Conservation (phyloP, 2,329 filamentous ascomycete species). For the Fonsecaea multimorphosa region DNA sequence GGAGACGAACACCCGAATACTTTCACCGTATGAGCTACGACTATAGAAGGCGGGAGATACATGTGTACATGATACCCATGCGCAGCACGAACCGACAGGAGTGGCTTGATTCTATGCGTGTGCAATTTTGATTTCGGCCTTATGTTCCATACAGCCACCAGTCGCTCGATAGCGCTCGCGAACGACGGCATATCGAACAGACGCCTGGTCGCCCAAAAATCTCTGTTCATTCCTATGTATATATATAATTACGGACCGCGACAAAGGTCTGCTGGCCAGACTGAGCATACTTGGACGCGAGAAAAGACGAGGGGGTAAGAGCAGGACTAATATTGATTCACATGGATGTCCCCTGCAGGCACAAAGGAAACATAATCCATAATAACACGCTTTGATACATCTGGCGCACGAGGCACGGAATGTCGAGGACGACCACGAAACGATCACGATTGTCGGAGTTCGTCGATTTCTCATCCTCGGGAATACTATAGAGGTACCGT, state of each 20-base stretch:
- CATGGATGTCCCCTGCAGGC: neutral
- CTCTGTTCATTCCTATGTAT: conserved; percentile 23
- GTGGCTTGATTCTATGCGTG: conserved; percentile 23
- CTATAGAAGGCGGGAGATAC: conserved; percentile 28
- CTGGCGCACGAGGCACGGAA: neutral
- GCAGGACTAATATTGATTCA: neutral
- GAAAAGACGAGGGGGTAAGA: neutral
- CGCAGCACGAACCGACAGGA: conserved; percentile 26
- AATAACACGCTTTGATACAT: conserved; percentile 4
- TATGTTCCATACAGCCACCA: neutral
- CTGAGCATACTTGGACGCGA: neutral
- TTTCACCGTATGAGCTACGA: conserved; percentile 27
- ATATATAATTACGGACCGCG: conserved; percentile 25
- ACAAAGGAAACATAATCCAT: neutral
- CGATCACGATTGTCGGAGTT: neutral
- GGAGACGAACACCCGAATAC: conserved; percentile 2
- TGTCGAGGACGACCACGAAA: neutral
- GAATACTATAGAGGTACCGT: neutral
- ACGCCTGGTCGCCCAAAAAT: neutral
- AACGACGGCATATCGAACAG: neutral
- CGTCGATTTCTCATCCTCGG: neutral
- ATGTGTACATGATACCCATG: conserved; percentile 34
- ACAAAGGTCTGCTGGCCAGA: conserved; percentile 24
- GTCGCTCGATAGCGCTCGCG: neutral
- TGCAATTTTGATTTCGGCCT: conserved; percentile 8